Evolutionary conservation across 805 yeast species (phyloP).

Genomic region (Starmerella bombicola): DNA sequence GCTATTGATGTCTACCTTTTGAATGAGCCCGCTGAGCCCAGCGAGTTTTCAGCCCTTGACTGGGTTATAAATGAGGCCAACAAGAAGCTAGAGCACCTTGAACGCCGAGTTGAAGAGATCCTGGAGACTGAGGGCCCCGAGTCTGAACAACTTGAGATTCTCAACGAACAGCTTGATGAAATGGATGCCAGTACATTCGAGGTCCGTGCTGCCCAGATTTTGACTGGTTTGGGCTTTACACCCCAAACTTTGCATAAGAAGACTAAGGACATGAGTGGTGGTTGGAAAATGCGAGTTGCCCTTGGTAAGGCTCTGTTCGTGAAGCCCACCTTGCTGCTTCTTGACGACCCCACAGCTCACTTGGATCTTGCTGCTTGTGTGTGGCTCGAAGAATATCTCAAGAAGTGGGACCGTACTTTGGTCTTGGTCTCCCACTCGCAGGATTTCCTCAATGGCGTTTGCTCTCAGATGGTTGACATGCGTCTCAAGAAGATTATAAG

Average conservation of each 20-base stretch:
- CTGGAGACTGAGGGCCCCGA: constrained; percentile 92
- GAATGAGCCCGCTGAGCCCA: constrained; percentile 95
- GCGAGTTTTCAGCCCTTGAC: constrained; percentile 83
- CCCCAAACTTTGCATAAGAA: constrained; percentile 73
- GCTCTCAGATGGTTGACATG: constrained; percentile 97
- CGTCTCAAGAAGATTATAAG: constrained; percentile 58
- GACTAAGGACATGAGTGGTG: constrained; percentile 99
- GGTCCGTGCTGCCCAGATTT: constrained; percentile 86
- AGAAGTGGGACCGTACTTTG: constrained; percentile 84
- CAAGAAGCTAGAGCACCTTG: constrained; percentile 77
- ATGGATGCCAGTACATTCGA: constrained; percentile 96
- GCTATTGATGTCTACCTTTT: constrained; percentile 80
- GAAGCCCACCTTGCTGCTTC: constrained; percentile 83
- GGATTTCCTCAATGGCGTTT: constrained; percentile 98
- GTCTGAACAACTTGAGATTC: constrained; percentile 65
- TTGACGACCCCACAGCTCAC: constrained; percentile 99
- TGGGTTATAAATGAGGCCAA: constrained; percentile 97
- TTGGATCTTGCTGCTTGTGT: constrained; percentile 99
- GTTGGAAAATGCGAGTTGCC: constrained; percentile 99
- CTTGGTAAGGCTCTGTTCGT: constrained; percentile 95
- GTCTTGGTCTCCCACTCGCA: constrained; percentile 95
- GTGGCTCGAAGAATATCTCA: constrained; percentile 97
- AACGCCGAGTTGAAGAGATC: constrained; percentile 78
- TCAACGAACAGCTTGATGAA: constrained; percentile 89
- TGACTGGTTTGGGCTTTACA: constrained; percentile 96